Evolutionary conservation across 139 green algal species (phyloP), one percentile per base, ranked within the genome.

Genomic region (Nannochloris sp.): DNA sequence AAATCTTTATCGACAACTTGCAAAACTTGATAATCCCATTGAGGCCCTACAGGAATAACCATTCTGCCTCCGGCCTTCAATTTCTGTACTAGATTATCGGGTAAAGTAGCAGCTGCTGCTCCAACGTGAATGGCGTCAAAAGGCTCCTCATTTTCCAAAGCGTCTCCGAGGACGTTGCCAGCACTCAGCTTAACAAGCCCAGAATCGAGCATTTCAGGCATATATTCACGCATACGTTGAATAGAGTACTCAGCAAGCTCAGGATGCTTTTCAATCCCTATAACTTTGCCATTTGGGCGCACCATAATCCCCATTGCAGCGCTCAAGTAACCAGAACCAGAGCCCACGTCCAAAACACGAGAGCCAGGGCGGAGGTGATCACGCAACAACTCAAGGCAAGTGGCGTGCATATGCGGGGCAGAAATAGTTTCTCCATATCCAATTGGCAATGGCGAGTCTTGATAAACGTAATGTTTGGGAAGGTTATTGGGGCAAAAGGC

Each of bases 111-210:
- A 1, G 90, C 89, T 37, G 90, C 91, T 19, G 92, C 92, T 4
- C 92, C 92, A 30, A 96, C 92, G 71, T 98, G 93, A 47, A 98
- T 98, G 65, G 86, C 89, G 45, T 95, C 81, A 73, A 94, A 98
- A 0, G 76, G 76, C 2, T 54, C 80, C 36, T 83, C 71, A 8
- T 60, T 10, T 9, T 23, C 70, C 13, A 74, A 57, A n/a, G 72
- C 73, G 0, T 38, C 44, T 31, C 69, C n/a, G n/a, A n/a, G 54
- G 23, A 64, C 48, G 34, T 79, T 73, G 33, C 56, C 66, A 0
- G 47, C 61, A 2, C 24, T 5, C 45, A 79, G 57, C 34, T 73
- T 37, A 27, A 79, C 33, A 34, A 39, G 44, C 1, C 56, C 61
- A 1, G 6, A 29, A 6, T 66, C 59, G 34, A 79, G 60, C 32